A percentile compares a stretch with the other conserved stretches of the same genome.
These are phyloP conservation scores for Cordyceps pruinosa DNA, from an alignment of 2,329 filamentous ascomycete species.

Conservation along the genomic window DNA sequence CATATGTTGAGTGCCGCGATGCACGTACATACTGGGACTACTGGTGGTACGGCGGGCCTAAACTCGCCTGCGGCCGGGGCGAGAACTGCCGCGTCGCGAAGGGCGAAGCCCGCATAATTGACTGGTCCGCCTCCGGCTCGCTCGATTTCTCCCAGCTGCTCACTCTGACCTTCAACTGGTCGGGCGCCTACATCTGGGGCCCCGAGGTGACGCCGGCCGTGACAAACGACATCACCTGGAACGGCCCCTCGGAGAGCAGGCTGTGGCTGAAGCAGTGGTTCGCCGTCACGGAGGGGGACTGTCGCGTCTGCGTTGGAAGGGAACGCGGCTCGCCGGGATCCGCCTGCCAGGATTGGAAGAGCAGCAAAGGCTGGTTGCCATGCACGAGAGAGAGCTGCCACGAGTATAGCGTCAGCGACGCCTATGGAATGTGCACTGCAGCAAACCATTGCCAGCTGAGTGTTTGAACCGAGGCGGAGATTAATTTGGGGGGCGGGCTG, in stretches of 20 bases:
- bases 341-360: neutral
- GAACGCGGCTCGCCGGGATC: neutral
- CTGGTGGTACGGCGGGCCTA: neutral
- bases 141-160: too few relatives aligned
- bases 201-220: neutral
- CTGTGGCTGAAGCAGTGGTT: slow-evolving; percentile 5
- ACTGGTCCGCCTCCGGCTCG: too few relatives aligned
- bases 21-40: neutral
- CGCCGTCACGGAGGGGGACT: neutral
- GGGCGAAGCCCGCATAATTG: neutral
- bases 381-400: neutral
- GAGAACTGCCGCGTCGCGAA: neutral
- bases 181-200: too few relatives aligned
- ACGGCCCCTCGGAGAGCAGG: neutral
- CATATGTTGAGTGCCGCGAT: neutral
- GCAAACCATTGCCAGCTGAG: neutral
- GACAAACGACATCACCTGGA: neutral
- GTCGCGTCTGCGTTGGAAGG: neutral
- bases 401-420: neutral
- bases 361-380: neutral
- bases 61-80: neutral
- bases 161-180: neutral
- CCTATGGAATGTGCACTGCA: neutral
- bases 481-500: too few relatives aligned
- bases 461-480: neutral